Evolutionary conservation across 306 rosid genomes (phyloP).

Genomic region (Cicer pinnatifidum): DNA sequence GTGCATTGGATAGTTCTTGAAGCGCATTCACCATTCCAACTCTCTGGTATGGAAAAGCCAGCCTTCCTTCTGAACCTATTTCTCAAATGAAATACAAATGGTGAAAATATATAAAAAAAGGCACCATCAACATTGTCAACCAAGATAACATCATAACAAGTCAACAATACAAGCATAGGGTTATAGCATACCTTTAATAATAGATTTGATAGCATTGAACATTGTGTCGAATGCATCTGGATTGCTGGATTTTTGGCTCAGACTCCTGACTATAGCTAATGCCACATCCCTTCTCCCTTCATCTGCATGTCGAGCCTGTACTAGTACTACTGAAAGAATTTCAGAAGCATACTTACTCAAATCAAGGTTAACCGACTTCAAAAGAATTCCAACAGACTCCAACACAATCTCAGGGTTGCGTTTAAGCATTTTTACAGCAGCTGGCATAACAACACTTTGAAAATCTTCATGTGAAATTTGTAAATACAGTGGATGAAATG

Average conservation of each 20-base stretch:
- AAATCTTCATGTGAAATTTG: constrained; percentile 83
- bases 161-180: constrained; percentile 20
- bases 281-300: constrained; percentile 84
- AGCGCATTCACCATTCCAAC: constrained; percentile 82
- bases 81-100: constrained; percentile 27
- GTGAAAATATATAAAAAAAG: constrained; percentile 43
- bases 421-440: constrained; percentile 92
- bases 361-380: constrained; percentile 82
- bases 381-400: constrained; percentile 83
- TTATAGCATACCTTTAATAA: constrained; percentile 70
- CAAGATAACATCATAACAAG: constrained; percentile 27
- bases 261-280: constrained; percentile 65
- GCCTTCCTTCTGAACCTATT: constrained; percentile 94
- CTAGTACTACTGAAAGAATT: constrained; percentile 76
- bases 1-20: constrained; percentile 77
- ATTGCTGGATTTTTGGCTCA: constrained; percentile 88
- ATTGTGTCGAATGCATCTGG: constrained; percentile 79
- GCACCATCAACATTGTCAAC: constrained; percentile 28
- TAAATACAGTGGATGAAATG: constrained; percentile 76
- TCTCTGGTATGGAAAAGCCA: constrained; percentile 93
- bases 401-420: constrained; percentile 96
- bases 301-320: constrained; percentile 87
- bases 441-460: constrained; percentile 70
- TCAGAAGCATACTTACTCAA: constrained; percentile 89
- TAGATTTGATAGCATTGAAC: constrained; percentile 80